phyloP scores from a whole-genome alignment of 129 eudicot genomes.

The Artemisia argyi region DNA sequence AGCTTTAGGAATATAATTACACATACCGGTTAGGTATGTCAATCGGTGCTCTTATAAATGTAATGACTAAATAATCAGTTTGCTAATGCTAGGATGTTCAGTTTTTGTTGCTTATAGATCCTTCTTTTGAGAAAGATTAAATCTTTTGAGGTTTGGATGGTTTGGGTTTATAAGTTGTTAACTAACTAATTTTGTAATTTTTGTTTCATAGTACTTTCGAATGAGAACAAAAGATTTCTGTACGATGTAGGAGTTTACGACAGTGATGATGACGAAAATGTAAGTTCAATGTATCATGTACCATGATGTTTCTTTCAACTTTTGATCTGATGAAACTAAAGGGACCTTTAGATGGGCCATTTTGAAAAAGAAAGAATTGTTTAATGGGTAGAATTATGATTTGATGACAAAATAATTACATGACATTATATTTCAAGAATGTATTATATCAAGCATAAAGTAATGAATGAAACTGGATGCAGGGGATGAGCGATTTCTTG shows the following conservation, averaged over 20 bases:
- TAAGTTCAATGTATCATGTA: constrained; percentile 29
- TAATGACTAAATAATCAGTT: too few relatives aligned
- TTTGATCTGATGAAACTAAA: neutral
- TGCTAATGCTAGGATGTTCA: neutral
- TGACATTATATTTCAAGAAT: constrained; percentile 1
- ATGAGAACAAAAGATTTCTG: constrained; percentile 74
- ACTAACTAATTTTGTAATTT: neutral
- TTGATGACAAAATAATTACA: neutral
- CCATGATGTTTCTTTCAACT: neutral
- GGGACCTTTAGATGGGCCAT: neutral
- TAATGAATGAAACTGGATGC: constrained; percentile 29
- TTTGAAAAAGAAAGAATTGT: neutral
- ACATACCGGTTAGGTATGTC: too few relatives aligned
- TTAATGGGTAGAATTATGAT: constrained; percentile 6
- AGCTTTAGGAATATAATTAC: too few relatives aligned
- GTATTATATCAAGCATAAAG: constrained; percentile 9
- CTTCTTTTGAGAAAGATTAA: neutral
- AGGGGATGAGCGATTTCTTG: constrained; percentile 92
- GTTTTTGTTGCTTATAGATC: neutral
- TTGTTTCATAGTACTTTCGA: constrained; percentile 63
- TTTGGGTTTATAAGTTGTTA: constrained; percentile 5
- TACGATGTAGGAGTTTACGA: constrained; percentile 87
- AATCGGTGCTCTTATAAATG: too few relatives aligned
- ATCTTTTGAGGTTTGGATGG: constrained; percentile 15
- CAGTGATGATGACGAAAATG: constrained; percentile 67